phyloP scores from a whole-genome alignment of 1,284 basidiomycete genomes.

The Grifola frondosa region DNA sequence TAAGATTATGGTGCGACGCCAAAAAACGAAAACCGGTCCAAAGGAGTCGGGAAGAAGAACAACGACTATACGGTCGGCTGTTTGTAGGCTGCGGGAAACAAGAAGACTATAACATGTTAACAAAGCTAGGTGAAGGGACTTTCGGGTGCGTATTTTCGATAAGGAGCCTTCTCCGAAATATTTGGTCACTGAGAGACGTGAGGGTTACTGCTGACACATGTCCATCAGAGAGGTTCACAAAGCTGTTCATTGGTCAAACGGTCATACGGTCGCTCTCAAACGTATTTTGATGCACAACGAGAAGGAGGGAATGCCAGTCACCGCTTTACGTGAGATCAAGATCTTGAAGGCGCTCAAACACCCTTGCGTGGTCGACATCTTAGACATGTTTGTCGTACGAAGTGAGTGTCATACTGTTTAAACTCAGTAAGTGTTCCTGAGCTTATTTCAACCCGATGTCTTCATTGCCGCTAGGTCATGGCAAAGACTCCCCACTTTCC shows the following conservation, averaged over 20 bases:
- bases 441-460: no score
- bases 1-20: conserved; percentile 10
- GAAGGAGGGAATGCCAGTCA: conserved; percentile 95
- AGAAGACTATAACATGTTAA: conserved; percentile 76
- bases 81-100: conserved; percentile 81
- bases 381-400: conserved; percentile 88
- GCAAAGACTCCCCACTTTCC: conserved; percentile 68
- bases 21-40: conserved; percentile 37
- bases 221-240: conserved; percentile 81
- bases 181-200: neutral
- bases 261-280: conserved; percentile 83
- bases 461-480: no score
- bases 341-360: conserved; percentile 91
- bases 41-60: conserved; percentile 67
- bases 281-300: conserved; percentile 95
- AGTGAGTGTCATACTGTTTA: conserved; percentile 43
- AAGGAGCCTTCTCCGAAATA: conserved; percentile 1
- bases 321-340: conserved; percentile 97
- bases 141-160: conserved; percentile 69
- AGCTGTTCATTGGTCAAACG: conserved; percentile 66
- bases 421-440: no score
- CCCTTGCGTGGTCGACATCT: conserved; percentile 81
- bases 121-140: conserved; percentile 92
- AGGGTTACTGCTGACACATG: conserved; percentile 7
- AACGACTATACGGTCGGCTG: conserved; percentile 57